phyloP scores from a whole-genome alignment of 2,329 filamentous ascomycete genomes.

The Phialophora expanda region DNA sequence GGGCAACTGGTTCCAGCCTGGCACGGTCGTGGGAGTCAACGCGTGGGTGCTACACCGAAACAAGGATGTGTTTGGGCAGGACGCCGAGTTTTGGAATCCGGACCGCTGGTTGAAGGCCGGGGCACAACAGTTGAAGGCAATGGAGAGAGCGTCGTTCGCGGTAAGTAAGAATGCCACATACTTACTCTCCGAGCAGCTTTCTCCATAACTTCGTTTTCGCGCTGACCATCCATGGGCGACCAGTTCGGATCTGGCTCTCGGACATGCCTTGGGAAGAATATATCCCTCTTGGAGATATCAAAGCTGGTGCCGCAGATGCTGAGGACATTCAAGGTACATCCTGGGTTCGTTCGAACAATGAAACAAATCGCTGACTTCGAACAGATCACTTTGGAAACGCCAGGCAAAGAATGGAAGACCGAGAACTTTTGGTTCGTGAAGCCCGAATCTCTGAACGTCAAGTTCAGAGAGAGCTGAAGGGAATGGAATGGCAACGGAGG shows the following conservation, averaged over 20 bases:
- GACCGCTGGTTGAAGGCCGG: conserved; percentile 70
- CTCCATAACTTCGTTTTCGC: not conserved
- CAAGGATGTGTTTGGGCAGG: conserved; percentile 68
- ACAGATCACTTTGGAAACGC: too few species aligned
- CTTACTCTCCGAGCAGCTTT: not conserved
- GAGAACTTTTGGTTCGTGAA: too few species aligned
- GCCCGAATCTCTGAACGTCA: too few species aligned
- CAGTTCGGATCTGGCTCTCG: conserved; percentile 42
- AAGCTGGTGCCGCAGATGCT: conserved; percentile 46
- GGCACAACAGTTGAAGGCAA: conserved; percentile 4
- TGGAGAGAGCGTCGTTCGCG: not conserved
- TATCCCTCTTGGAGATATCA: conserved; percentile 47
- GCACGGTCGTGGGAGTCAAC: conserved; percentile 74
- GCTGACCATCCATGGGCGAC: not conserved
- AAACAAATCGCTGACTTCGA: too few species aligned
- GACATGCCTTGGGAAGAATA: conserved; percentile 45
- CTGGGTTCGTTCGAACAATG: too few species aligned
- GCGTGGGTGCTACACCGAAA: conserved; percentile 76
- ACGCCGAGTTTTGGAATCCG: conserved; percentile 68
- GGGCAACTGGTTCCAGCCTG: conserved; percentile 68
- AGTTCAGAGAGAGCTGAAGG: too few species aligned
- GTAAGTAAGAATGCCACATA: not conserved
- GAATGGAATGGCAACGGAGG: too few species aligned
- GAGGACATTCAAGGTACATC: conserved; percentile 38
- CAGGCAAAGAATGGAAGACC: too few species aligned